A percentile compares a stretch with the other conserved stretches of the same genome.
phyloP scores from a whole-genome alignment of 495 filamentous ascomycete genomes.

The Aspergillus ostianus region DNA sequence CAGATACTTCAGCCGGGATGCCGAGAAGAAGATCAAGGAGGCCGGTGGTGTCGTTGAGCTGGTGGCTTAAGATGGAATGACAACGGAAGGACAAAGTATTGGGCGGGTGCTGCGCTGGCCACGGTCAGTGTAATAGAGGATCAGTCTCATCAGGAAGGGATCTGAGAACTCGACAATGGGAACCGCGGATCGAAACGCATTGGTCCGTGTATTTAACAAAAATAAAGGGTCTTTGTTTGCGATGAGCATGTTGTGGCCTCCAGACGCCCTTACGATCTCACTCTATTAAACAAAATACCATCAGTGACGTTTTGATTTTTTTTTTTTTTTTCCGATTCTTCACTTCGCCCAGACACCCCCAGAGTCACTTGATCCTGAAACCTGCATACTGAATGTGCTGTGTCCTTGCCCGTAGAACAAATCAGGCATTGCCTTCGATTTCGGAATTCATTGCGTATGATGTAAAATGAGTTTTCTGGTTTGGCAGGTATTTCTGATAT shows the following conservation, averaged over 20 bases:
- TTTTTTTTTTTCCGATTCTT: constrained; percentile 4
- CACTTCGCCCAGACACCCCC: background rate
- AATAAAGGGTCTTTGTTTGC: constrained; percentile 45
- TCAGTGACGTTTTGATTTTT: constrained; percentile 34
- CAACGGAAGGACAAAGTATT: constrained; percentile 24
- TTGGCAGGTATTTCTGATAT: no score
- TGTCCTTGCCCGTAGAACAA: background rate
- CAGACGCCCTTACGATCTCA: constrained; percentile 46
- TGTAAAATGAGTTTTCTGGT: no score
- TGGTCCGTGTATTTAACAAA: constrained; percentile 33
- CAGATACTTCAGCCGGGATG: constrained; percentile 80
- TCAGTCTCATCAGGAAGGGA: constrained; percentile 28
- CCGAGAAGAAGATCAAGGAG: constrained; percentile 93
- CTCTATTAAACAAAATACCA: constrained; percentile 42
- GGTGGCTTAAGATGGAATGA: constrained; percentile 67
- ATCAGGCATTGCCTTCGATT: no score
- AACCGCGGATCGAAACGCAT: constrained; percentile 19
- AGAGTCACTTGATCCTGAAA: background rate
- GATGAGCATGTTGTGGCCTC: constrained; percentile 43
- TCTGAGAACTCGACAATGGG: constrained; percentile 33
- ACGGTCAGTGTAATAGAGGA: constrained; percentile 33
- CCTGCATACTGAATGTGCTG: background rate
- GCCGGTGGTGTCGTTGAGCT: constrained; percentile 89
- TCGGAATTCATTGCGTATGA: no score
- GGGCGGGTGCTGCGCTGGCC: constrained; percentile 36